Evolutionary conservation across 2,329 filamentous ascomycete species (phyloP), one percentile per base, ranked within the genome.

Genomic region (Microsporum audouinii): DNA sequence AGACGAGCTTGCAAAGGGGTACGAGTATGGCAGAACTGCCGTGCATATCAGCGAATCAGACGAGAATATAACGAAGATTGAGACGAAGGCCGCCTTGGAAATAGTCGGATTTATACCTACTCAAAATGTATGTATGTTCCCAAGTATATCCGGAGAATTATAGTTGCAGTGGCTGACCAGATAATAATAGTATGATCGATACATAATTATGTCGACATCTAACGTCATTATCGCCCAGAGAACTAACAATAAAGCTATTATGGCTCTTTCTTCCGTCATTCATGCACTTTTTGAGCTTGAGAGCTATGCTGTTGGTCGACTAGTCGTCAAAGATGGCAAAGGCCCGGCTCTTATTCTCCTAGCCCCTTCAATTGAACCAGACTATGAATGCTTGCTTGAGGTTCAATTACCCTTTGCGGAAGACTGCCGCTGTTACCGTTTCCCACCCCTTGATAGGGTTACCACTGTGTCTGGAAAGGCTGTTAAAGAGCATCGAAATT

Each of bases 341-440:
- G 82, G 89, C 1, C 92, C 94, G 0, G 70, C 84, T 34, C 77
- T 97, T 14, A 75, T 96, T 0, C 78, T 97, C 12, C 80, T 99
- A 49, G 86, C 88, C 3, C 94, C 94, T 2, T 82, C 84, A 23
- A 85, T 96, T 62, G 89, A 95, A 64, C 78, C 82, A 1, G 86
- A 89, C 31, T 84, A 89, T 65, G 91, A 96, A 71, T 92, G 89
- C 67, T 79, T 99, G 1, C 85, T 96, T 64, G 94, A 99, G 70
- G 82, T 95, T 0, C 90, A 94, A 39, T 79, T 97, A 4, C 94
- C 94, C 0, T 99, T 96, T 69, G 87, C 90, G 1, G 94, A 99
- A 76, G 94, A 99, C 70, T 80, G 96, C 56, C 84, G 94, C 39
- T 82, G 82, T n/a, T 97, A 96, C 72, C 87, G 86, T 62, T 99